phyloP scores from a whole-genome alignment of 176 grass and related monocot genomes.

The Cenchrus purpureus region DNA sequence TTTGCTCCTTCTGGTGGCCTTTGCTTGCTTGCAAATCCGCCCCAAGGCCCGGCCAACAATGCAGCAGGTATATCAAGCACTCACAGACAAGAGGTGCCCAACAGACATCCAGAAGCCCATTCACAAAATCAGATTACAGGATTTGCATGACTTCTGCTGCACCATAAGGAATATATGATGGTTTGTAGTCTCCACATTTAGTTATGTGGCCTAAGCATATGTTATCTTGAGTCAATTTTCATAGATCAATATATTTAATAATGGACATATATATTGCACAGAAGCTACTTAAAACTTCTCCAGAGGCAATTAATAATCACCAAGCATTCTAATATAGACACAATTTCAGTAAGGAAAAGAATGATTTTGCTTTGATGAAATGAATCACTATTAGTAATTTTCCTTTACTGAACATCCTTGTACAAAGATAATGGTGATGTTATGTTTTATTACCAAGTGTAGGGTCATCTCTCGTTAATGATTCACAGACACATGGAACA shows the following conservation, averaged over 20 bases:
- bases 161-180: slow-evolving; percentile 21
- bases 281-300: neutral
- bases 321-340: neutral
- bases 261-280: neutral
- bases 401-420: neutral
- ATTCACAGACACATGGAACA: neutral
- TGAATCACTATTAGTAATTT: neutral
- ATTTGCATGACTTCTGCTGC: slow-evolving; percentile 25
- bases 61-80: slow-evolving; percentile 22
- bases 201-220: neutral
- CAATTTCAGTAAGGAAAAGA: neutral
- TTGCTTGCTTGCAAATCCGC: slow-evolving; percentile 36
- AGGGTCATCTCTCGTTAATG: neutral
- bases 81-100: neutral
- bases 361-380: neutral
- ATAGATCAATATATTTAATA: neutral
- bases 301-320: neutral
- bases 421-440: neutral
- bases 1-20: slow-evolving; percentile 11
- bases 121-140: slow-evolving; percentile 5
- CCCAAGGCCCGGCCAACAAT: slow-evolving; percentile 39
- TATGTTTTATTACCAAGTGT: neutral
- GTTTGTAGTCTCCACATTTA: neutral
- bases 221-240: neutral
- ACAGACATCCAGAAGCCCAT: neutral